Base-by-base conservation (phyloP, 305 asterid species). In the Solanum aculeatissimum region DNA sequence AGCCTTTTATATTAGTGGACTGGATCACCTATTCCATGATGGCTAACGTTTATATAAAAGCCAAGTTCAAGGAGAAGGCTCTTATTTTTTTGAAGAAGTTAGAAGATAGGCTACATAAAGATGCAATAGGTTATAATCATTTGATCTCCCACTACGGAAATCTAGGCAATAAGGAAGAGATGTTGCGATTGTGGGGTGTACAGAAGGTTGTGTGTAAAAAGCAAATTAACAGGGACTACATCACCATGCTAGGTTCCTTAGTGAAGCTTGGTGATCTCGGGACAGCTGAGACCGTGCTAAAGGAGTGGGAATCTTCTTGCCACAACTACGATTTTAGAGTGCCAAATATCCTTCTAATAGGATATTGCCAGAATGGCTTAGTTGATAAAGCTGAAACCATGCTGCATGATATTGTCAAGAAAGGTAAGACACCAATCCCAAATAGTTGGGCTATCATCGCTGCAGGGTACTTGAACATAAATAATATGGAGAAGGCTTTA, bases 151-250 rank as follows among this genome's bases (percentile, higher is more conserved):
- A 89, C 40, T 90, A 92, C 21, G 91, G 90, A 2, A 92, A 88
- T 83, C 87, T 93, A 1, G 94, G 92, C 40, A 84, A 87, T 82
- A 87, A 83, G 45, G 89, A 89, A 43, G 94, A 91, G 85, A 89
- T 93, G 86, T 87, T 86, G 89, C 88, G 96, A 83, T 62, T 92
- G 84, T 93, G 96, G 96, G 89, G 42, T 82, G 79, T 89, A 85
- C 94, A 92, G 27, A 89, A 92, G 85, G 9, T 85, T 25, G 87
- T 55, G 12, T 91, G 93, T 85, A 93, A 89, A 66, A 91, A 93
- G 91, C 93, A 91, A 77, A 88, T 90, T 79, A 93, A 93, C 84
- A 65, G 91, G 84, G 96, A 91, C 66, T 93, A 93, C 83, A 91
- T 91, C 43, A 89, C 91, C 74, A 83, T 91, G 87, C 83, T 91